Conservation (phyloP, 1,139 yeast species). For the Yamadazyma diddensiae region DNA sequence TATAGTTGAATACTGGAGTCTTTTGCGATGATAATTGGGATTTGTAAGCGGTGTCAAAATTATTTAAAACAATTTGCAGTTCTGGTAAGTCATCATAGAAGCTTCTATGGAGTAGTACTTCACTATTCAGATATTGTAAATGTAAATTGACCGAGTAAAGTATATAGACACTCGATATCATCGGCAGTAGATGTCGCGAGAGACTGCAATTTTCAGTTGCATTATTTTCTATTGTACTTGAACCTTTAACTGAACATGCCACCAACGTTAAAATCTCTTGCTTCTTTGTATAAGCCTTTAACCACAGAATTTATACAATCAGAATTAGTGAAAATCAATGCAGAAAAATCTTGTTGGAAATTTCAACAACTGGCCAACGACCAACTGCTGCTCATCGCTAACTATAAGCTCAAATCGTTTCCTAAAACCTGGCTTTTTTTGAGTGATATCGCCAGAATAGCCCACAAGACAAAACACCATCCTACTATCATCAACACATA, state of each 20-base stretch:
- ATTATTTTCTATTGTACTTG: too few relatives aligned
- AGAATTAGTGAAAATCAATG: background rate
- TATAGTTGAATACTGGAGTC: slow-evolving; percentile 28
- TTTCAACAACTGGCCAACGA: background rate
- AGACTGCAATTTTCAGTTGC: too few relatives aligned
- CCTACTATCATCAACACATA: slow-evolving; percentile 67
- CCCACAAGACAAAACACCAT: slow-evolving; percentile 68
- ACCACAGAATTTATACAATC: background rate
- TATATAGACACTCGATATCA: slow-evolving; percentile 41
- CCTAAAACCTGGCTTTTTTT: slow-evolving; percentile 66
- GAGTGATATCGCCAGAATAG: slow-evolving; percentile 56
- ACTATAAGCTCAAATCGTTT: slow-evolving; percentile 47
- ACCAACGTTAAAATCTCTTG: background rate
- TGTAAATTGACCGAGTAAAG: slow-evolving; percentile 34
- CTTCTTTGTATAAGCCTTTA: background rate
- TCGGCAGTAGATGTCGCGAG: too few relatives aligned
- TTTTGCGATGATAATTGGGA: slow-evolving; percentile 20
- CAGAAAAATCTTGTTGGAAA: too few relatives aligned
- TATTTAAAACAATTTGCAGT: slow-evolving; percentile 21
- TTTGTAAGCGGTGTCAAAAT: slow-evolving; percentile 26
- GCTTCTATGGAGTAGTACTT: slow-evolving; percentile 34
- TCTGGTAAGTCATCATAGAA: slow-evolving; percentile 34
- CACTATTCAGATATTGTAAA: slow-evolving; percentile 29
- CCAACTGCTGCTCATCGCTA: slow-evolving; percentile 16
- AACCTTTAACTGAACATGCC: too few relatives aligned